Evolutionary conservation across 2,329 filamentous ascomycete genomes (phyloP), one percentile per base, ranked within the genome.

Genomic region (Thelonectria olida): DNA sequence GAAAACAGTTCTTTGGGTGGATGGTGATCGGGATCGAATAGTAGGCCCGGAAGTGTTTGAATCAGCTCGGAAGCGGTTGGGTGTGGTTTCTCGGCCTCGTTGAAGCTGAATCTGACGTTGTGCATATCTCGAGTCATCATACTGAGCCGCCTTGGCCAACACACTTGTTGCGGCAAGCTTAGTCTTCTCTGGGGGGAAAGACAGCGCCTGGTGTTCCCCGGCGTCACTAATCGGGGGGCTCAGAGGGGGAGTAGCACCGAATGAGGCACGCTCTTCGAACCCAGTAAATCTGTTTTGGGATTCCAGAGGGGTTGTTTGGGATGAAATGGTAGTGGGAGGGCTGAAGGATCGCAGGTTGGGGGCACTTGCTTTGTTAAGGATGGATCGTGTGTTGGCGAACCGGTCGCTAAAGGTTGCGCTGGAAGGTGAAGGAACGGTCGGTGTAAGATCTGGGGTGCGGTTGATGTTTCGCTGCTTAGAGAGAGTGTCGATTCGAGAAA

Each of bases 91-190:
- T 23, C 90, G 86, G 25, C 89, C 91, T 70, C 91, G 87, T 65
- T 95, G 91, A 74, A 97, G 86, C 74, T 93, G 91, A 48, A 92
- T 80, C 72, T 97, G 91, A 44, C 93, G 88, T 72, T 96, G 90
- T 5, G 92, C 86, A 71, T 92, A 97, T 71, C 92, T 91, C 19
- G 90, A 88, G 72, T 97, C 94, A 70, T 97, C 92, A 68, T 96
- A 97, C 7, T 88, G 86, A 51, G 90, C 86, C 2, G 81, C 79
- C 1, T 93, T 93, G 66, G 90, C 90, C 61, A 85, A 84, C 22
- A 85, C 78, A 19, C 82, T 82, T 70, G 83, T 78, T 1, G 92
- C 91, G 0, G 92, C 96, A 5, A 92, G 91, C 73, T 96, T 97
- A 52, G 91, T 92, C 47, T 87, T 82, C 68, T 97, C 94, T 64